Conservation (phyloP, 352 stramenopile genomes). For the Phytophthora ohioensis region DNA sequence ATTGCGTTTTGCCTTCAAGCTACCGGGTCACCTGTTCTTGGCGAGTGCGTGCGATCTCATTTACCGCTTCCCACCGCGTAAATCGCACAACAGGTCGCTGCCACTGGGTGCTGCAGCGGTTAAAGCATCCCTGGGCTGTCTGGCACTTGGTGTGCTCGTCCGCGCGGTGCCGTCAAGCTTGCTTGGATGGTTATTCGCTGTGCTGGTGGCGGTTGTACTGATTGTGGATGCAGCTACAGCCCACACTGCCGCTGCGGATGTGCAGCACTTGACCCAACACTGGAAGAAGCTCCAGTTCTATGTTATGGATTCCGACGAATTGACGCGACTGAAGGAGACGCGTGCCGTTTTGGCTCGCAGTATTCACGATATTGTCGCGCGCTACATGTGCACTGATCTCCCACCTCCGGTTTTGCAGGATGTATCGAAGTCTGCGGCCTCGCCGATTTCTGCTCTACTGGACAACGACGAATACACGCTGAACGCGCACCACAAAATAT, state of each 20-base stretch:
- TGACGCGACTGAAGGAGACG: slow-evolving; percentile 61
- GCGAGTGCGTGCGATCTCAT: slow-evolving; percentile 63
- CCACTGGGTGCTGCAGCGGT: slow-evolving; percentile 36
- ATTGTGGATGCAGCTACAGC: slow-evolving; percentile 46
- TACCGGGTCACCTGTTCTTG: slow-evolving; percentile 55
- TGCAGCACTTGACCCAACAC: slow-evolving; percentile 59
- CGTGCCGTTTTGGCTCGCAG: slow-evolving; percentile 62
- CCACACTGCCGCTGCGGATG: slow-evolving; percentile 43
- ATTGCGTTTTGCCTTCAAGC: slow-evolving; percentile 48
- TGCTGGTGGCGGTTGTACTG: slow-evolving; percentile 38
- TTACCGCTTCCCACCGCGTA: slow-evolving; percentile 51
- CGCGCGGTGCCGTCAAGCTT: slow-evolving; percentile 40
- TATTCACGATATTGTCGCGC: slow-evolving; percentile 73
- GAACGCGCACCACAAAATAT: slow-evolving; percentile 84
- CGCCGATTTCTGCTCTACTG: slow-evolving; percentile 40
- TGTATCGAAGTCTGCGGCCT: slow-evolving; percentile 47
- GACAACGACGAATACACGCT: slow-evolving; percentile 73
- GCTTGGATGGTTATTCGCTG: slow-evolving; percentile 41
- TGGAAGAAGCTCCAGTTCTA: slow-evolving; percentile 84
- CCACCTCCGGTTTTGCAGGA: slow-evolving; percentile 72
- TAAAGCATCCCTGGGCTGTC: slow-evolving; percentile 49
- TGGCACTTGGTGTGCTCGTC: slow-evolving; percentile 49
- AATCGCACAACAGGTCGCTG: slow-evolving; percentile 37
- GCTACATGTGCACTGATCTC: slow-evolving; percentile 73
- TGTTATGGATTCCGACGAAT: slow-evolving; percentile 68